Base-by-base conservation (phyloP, 371 early-diverging fungal species). In the Saksenaea oblongispora region DNA sequence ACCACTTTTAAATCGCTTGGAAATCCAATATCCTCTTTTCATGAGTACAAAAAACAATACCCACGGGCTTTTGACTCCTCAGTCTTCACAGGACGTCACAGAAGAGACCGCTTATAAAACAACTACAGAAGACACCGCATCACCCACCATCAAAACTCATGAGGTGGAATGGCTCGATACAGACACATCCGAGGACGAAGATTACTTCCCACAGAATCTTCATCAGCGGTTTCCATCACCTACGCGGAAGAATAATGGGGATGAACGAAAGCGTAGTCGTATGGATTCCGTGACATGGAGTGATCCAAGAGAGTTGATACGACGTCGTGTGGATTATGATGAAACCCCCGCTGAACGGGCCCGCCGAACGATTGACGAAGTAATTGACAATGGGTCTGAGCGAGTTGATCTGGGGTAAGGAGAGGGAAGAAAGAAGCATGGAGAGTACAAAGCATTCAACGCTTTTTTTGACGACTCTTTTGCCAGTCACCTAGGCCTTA, bases 361-460 rank as follows among this genome's bases (percentile, higher is more conserved):
- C 41, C 78, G 78, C 18, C 77, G 71, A 63, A 74, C 72, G 0
- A 78, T 86, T 26, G 81, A 84, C 59, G 66, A 69, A 27, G 82
- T 79, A 7, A 73, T 86, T 1, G 87, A 86, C 61, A 78, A 80
- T 56, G 87, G 84, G 7, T 63, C 68, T 5, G 83, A 84, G n/a
- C 65, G 69, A 34, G 79, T 83, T 13, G 84, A 86, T 54, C 65
- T 86, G 10, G 82, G 86, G 84, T 86, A 82, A 34, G n/a, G 8
- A 31, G 10, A 34, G 24, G 4, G 18, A 47, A 34, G 9, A 24
- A 44, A 54, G 31, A 37, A 39, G 24, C 34, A 15, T 36, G 24
- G 22, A 47, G 17, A 31, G 10, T 51, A 24, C n/a, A 9, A 26
- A 31, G 54, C 41, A 10, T 39, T 34, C 51, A 5, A 3, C 14